Base-by-base conservation (phyloP, 768 basidiomycete genomes). In the Hygrocybe punicea region DNA sequence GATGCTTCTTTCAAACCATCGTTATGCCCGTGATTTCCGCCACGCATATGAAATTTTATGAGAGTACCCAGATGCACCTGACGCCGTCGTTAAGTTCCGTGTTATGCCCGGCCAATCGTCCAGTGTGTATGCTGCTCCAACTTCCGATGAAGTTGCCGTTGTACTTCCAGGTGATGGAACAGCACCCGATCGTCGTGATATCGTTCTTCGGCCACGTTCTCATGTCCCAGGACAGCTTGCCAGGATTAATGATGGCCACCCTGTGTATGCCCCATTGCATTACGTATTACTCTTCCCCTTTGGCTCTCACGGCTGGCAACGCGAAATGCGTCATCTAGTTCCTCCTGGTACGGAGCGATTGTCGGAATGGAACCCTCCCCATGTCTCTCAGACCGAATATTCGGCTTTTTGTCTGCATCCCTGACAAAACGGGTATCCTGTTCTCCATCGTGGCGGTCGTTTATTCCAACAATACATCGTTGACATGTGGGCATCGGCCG, bases 381-480 rank as follows among this genome's bases (percentile, higher is more conserved):
- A n/a, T n/a, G n/a, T n/a, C n/a, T n/a, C n/a, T n/a, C n/a, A n/a
- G n/a, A n/a, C n/a, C n/a, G n/a, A n/a, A n/a, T n/a, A n/a, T n/a
- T n/a, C n/a, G n/a, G 65, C 71, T 1, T 77, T 75, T 56, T 61
- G 65, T 0, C 58, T 81, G 0, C 72, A 77, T 51, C 3, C 56
- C 0, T 57, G 70, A 2, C 54, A 35, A 16, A 34, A 42, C 24
- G 63, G 73, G 36, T 67, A 61, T 21, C 10, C 40, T 4, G 64
- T 66, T 54, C 45, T 79, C 7, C 72, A 78, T 46, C 49, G 19
- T 51, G 51, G 14, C 48, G 49, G n/a, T 35, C 11, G 65, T 7
- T 64, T 81, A 0, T 69, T 79, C 24, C 74, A 77, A 50, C 69
- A 76, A 47, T 73, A 72, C 35, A 36, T 76, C 19, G 71, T 72